Conservation (phyloP, 345 rosid genomes). For the Laguncularia racemosa region DNA sequence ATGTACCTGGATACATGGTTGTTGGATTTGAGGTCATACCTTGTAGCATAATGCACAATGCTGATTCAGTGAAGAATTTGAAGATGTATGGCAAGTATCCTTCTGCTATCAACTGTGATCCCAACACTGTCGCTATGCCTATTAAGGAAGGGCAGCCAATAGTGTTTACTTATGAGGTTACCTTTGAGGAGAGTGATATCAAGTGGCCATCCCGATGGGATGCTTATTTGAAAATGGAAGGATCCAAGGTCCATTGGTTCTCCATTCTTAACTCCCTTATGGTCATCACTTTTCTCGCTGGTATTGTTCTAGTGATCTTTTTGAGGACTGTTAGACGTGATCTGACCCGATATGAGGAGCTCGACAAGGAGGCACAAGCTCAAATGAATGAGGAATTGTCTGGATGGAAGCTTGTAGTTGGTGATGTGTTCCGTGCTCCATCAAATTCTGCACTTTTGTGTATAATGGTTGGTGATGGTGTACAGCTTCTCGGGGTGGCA, state of each 20-base stretch:
- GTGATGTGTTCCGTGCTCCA: constrained; percentile 22
- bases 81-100: constrained; percentile 55
- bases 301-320: constrained; percentile 80
- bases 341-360: constrained; percentile 81
- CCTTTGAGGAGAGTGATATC: constrained; percentile 63
- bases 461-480: constrained; percentile 21
- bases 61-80: constrained; percentile 40
- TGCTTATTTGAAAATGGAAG: constrained; percentile 35
- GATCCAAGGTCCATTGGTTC: constrained; percentile 89
- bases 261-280: constrained; percentile 63
- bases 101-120: constrained; percentile 62
- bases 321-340: constrained; percentile 84
- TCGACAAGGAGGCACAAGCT: constrained; percentile 85
- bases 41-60: constrained; percentile 57
- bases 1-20: constrained; percentile 61
- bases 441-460: constrained; percentile 9
- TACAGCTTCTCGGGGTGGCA: constrained; percentile 22
- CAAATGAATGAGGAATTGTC: constrained; percentile 93
- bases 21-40: constrained; percentile 89
- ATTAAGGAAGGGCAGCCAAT: constrained; percentile 67
- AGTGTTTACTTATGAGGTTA: constrained; percentile 67
- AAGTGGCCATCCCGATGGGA: constrained; percentile 98
- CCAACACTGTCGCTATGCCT: constrained; percentile 55
- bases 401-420: constrained; percentile 39
- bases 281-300: constrained; percentile 89